Conservation (phyloP, 768 basidiomycete species). For the Trametes villosa region DNA sequence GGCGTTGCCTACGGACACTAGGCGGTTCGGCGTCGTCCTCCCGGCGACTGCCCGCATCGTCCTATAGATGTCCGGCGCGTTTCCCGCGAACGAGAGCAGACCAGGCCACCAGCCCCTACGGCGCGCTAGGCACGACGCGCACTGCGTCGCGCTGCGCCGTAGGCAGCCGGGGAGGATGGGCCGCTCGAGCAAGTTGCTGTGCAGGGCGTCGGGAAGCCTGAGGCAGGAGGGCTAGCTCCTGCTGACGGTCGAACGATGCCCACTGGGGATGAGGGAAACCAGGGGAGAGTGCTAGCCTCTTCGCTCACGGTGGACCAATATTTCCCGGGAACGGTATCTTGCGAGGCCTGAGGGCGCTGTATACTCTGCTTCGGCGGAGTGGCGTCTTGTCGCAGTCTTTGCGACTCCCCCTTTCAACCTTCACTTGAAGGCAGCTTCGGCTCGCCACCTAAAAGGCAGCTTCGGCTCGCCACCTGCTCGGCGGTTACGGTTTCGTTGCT, state of each 20-base stretch:
- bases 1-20: slow-evolving; percentile 1
- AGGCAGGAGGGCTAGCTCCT: no score
- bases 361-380: neutral
- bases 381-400: neutral
- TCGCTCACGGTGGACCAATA: neutral
- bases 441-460: no score
- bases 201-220: neutral
- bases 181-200: neutral
- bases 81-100: neutral
- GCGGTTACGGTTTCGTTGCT: no score
- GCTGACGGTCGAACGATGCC: no score
- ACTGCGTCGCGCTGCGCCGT: neutral
- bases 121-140: neutral
- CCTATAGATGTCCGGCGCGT: neutral
- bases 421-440: no score
- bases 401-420: neutral
- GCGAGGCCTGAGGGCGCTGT: neutral
- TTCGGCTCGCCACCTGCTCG: no score
- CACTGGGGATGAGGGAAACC: slow-evolving; percentile 1
- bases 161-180: neutral
- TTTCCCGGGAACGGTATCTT: neutral
- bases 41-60: neutral
- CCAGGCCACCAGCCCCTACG: neutral
- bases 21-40: slow-evolving; percentile 1
- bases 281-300: slow-evolving; percentile 4